Percentiles rank a stretch among this genome's conserved stretches.
phyloP scores from a whole-genome alignment of 148 eudicot genomes.

The Silene uniflora region DNA sequence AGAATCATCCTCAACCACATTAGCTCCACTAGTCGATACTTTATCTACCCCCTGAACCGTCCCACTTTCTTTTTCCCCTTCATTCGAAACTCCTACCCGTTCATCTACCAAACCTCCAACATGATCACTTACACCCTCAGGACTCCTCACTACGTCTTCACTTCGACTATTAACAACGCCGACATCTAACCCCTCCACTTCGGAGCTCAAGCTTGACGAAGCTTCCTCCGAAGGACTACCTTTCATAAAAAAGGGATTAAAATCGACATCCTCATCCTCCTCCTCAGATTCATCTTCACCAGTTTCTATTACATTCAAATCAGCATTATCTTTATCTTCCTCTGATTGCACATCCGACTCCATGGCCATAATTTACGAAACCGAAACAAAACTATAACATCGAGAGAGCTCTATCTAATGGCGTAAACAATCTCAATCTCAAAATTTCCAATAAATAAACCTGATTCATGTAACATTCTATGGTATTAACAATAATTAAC shows the following conservation, averaged over 20 bases:
- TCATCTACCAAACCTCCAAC: conserved; percentile 28
- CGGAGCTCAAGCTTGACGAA: conserved; percentile 90
- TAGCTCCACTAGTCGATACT: conserved; percentile 33
- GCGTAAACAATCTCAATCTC: not conserved
- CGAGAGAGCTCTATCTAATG: not conserved
- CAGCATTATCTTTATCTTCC: conserved; percentile 8
- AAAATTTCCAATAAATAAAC: not conserved
- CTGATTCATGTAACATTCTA: not conserved
- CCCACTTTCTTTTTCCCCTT: conserved; percentile 38
- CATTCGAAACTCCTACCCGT: conserved; percentile 17
- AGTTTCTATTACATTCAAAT: conserved; percentile 31
- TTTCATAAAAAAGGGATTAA: conserved; percentile 73
- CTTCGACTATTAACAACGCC: conserved; percentile 54
- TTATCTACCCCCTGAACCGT: conserved; percentile 28
- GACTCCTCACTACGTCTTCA: conserved; percentile 14
- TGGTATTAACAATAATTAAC: not conserved
- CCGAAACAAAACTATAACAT: conserved; percentile 1
- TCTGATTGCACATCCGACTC: conserved; percentile 21
- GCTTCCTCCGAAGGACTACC: conserved; percentile 67
- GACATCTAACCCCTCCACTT: conserved; percentile 66
- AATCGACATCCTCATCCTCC: conserved; percentile 76
- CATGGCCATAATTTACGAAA: conserved; percentile 1
- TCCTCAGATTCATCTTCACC: conserved; percentile 64
- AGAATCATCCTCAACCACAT: conserved; percentile 33
- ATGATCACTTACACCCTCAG: conserved; percentile 21